Evolutionary conservation across 1,284 basidiomycete genomes (phyloP), one percentile per base, ranked within the genome.

Genomic region (Ustilago sp.): DNA sequence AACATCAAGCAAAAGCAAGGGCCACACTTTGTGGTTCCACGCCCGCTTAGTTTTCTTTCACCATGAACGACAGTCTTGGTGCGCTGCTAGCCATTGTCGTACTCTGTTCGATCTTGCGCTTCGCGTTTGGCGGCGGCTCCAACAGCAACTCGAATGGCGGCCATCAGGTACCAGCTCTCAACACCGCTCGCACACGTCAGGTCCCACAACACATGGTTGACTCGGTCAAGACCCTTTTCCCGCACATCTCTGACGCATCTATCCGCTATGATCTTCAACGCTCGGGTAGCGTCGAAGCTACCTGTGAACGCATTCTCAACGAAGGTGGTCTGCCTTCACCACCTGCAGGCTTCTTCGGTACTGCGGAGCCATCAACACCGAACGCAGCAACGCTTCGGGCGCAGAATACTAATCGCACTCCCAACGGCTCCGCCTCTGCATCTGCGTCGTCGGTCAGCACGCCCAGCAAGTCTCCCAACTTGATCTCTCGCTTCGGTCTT

Each of bases 31-130:
- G n/a, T 15, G n/a, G 4, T 7, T 6, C 43, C 19, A 6, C 1
- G 7, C 43, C 19, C 11, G 7, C 6, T 45, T 19, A 11, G 19
- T 17, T 19, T 45, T 1, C 11, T 28, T 5, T n/a, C 58, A 74
- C 31, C 13, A 85, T 85, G 83, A 83, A 85, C 59, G 83, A 85
- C 64, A 71, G 78, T n/a, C 67, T 85, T 13, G 83, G 83, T 0
- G 83, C 78, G 7, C 51, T 83, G 11, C 61, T 85, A 28, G 82
- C 83, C 38, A 77, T 85, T 35, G 66, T 77, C 19, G 73, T 83
- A 53, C 65, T 83, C 23, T 85, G 81, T 78, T 65, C 80, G 39
- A 68, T 84, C 51, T 59, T 82, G 17, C 77, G 80, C 60, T 78
- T 83, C 31, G 77, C 81, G 8, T 82, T 80, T 43, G 81, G 74